These are phyloP conservation scores for Phytophthora pistaciae DNA, from an alignment of 352 stramenopile species.

Conservation along the genomic window DNA sequence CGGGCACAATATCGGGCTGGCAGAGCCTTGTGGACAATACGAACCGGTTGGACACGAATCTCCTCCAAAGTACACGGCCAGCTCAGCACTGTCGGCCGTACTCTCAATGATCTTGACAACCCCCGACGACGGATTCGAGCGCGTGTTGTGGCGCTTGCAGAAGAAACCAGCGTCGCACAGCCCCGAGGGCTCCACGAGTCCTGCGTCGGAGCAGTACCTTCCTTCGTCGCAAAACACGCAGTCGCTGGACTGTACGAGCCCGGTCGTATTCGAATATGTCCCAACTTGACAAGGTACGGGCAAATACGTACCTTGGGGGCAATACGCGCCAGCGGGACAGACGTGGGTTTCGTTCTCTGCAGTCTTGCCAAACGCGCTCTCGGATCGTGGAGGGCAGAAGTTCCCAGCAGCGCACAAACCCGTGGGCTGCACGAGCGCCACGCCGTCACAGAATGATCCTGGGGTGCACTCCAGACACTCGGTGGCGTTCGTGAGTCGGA, in stretches of 20 bases:
- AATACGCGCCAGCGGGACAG: conserved; percentile 83
- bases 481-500: conserved; percentile 42
- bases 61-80: conserved; percentile 35
- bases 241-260: conserved; percentile 46
- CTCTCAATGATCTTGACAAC: conserved; percentile 22
- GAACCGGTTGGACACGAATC: conserved; percentile 53
- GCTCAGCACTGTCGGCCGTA: conserved; percentile 10
- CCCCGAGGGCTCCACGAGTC: conserved; percentile 47
- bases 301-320: conserved; percentile 70
- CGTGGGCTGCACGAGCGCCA: conserved; percentile 34
- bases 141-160: conserved; percentile 64
- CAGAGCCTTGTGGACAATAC: conserved; percentile 60
- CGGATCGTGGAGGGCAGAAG: conserved; percentile 60
- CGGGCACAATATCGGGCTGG: conserved; percentile 39
- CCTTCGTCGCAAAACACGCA: conserved; percentile 75
- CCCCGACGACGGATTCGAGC: conserved; percentile 45
- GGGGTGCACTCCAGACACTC: conserved; percentile 54
- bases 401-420: conserved; percentile 59
- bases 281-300: conserved; percentile 67
- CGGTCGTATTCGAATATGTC: conserved; percentile 65
- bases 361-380: conserved; percentile 54
- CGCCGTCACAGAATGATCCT: conserved; percentile 51
- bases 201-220: conserved; percentile 47
- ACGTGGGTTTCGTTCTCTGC: conserved; percentile 41
- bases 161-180: conserved; percentile 50